A percentile compares a stretch with the other conserved stretches of the same genome.
Conservation (phyloP, 305 asterid genomes). For the Fraxinus floribunda region DNA sequence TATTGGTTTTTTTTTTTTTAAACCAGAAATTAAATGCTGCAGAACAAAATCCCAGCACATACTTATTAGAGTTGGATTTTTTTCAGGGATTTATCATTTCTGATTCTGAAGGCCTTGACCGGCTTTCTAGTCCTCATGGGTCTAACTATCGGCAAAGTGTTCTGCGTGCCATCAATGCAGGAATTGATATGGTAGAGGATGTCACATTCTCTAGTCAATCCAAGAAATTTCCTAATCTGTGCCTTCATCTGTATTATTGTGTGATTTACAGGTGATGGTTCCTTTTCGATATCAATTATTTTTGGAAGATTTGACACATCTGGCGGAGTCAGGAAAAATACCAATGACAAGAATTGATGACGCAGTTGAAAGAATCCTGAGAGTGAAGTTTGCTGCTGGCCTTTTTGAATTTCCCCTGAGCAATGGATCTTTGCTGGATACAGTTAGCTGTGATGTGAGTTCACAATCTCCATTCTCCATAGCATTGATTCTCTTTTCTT, state of each 20-base stretch:
- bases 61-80: constrained; percentile 13
- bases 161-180: constrained; percentile 65
- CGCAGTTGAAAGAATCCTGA: constrained; percentile 81
- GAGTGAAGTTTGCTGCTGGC: constrained; percentile 84
- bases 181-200: constrained; percentile 70
- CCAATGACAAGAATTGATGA: constrained; percentile 82
- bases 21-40: neutral
- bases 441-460: constrained; percentile 71
- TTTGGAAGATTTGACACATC: constrained; percentile 52
- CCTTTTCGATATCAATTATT: constrained; percentile 67
- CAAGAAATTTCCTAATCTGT: neutral
- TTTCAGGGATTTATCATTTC: constrained; percentile 75
- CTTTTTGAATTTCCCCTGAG: constrained; percentile 75
- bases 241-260: neutral
- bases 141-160: constrained; percentile 64
- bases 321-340: constrained; percentile 67
- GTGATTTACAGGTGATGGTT: constrained; percentile 72
- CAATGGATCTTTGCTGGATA: constrained; percentile 54
- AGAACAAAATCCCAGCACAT: constrained; percentile 2
- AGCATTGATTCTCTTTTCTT: neutral
- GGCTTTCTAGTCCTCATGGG: constrained; percentile 69
- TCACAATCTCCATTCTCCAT: neutral
- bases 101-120: constrained; percentile 73
- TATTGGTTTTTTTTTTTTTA: neutral
- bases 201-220: neutral